phyloP scores from a whole-genome alignment of 495 filamentous ascomycete genomes.

The Neurospora sp. region DNA sequence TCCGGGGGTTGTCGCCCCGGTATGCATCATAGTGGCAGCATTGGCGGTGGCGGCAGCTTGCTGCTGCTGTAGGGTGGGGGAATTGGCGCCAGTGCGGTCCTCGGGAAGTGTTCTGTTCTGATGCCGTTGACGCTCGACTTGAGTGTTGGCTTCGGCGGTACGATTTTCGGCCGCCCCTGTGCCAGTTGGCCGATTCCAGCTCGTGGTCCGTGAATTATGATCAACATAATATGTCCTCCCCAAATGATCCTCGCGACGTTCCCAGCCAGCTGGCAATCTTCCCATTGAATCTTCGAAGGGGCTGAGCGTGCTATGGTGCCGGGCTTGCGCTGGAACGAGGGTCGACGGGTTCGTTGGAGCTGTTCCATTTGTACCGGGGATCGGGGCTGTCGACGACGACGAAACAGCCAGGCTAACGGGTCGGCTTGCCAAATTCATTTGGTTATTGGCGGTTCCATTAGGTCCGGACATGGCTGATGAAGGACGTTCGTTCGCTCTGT shows the following conservation, averaged over 20 bases:
- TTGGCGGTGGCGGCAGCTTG: constrained; percentile 42
- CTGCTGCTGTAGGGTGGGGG: constrained; percentile 66
- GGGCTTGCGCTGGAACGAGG: constrained; percentile 23
- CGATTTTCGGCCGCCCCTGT: constrained; percentile 70
- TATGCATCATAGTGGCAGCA: constrained; percentile 81
- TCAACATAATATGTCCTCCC: constrained; percentile 99
- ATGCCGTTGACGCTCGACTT: constrained; percentile 83
- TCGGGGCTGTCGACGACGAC: constrained; percentile 23
- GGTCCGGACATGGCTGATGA: constrained; percentile 36
- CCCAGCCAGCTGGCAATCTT: constrained; percentile 87
- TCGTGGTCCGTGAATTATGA: constrained; percentile 93
- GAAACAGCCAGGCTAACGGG: constrained; percentile 30
- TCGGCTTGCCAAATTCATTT: constrained; percentile 25
- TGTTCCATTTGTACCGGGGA: constrained; percentile 28
- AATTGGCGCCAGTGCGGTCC: constrained; percentile 88
- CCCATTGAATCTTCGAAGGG: constrained; percentile 94
- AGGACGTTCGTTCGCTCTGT: constrained; percentile 28
- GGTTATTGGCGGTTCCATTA: constrained; percentile 25
- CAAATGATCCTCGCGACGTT: constrained; percentile 88
- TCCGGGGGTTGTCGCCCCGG: constrained; percentile 87
- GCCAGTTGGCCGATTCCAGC: constrained; percentile 82
- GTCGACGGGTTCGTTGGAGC: not conserved
- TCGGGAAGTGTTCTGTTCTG: constrained; percentile 94
- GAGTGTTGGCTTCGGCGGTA: constrained; percentile 71
- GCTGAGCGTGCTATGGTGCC: constrained; percentile 51